Base-by-base conservation (phyloP, 805 yeast species). In the Starmerella bacillaris region DNA sequence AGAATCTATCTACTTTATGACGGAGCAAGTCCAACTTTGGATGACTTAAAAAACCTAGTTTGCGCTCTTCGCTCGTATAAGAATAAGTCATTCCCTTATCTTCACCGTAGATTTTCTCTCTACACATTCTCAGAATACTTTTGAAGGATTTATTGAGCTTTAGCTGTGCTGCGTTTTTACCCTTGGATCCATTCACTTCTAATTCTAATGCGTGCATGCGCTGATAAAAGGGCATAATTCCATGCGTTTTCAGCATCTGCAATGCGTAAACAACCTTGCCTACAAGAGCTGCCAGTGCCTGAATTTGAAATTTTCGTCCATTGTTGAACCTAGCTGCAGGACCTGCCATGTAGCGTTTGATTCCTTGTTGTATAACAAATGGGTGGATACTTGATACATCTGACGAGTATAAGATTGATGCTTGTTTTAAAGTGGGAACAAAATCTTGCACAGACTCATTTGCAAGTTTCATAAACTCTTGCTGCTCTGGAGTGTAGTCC, bases 191-290 rank as follows among this genome's bases (percentile, higher is more conserved):
- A 27, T 41, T 27, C 27, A 33, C 30, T 24, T 46, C 44, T 17
- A 46, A 42, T 61, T 21, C 69, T 61, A 49, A 70, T 67, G 51
- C 73, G 74, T 16, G 54, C 54, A 51, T 64, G 58, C 76, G 78
- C 5, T 65, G 59, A 52, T 68, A 76, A 49, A 89, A 89, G 0
- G 92, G 74, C 31, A 67, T 56, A 5, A 86, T 60, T 0, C 98
- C 96, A 54, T 89, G 92, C 15, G 78, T 70, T 46, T 74, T 74
- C 24, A 89, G 58, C 38, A 60, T 40, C n/a, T 42, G 37, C 31
- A 57, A 36, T 4, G 59, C 56, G 36, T 56, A 83, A 0, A 93
- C 94, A 5, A 75, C 74, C 24, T 72, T 69, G 3, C 72, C 70
- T 30, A 89, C 56, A 3, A 78, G 47, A 41, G 70, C 76, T 5